Evolutionary conservation across 345 rosid species (phyloP).

Genomic region (Pistacia integerrima): DNA sequence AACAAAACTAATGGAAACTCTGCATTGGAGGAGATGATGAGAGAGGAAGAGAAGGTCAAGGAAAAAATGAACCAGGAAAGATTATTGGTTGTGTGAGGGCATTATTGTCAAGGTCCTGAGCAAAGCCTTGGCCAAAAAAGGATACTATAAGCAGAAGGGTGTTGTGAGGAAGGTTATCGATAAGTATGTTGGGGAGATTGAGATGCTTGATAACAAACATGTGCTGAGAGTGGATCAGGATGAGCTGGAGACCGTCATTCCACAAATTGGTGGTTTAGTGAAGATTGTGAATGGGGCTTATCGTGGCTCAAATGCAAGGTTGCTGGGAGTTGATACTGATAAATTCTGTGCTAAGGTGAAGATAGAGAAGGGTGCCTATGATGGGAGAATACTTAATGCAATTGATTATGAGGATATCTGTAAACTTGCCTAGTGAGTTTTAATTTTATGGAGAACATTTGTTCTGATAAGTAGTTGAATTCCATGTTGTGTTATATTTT

Average conservation of each 20-base stretch:
- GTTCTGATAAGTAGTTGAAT: not conserved
- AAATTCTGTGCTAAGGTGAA: slow-evolving; percentile 84
- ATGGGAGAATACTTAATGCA: slow-evolving; percentile 80
- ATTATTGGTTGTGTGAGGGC: slow-evolving; percentile 87
- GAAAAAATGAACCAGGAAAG: slow-evolving; percentile 80
- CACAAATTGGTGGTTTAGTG: slow-evolving; percentile 76
- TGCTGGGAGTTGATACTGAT: slow-evolving; percentile 78
- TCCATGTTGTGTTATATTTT: not conserved
- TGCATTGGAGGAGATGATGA: slow-evolving; percentile 88
- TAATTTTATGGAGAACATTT: not conserved
- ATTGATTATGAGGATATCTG: slow-evolving; percentile 91
- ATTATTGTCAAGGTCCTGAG: slow-evolving; percentile 91
- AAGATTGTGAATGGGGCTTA: slow-evolving; percentile 92
- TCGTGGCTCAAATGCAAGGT: slow-evolving; percentile 73
- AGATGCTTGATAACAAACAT: slow-evolving; percentile 83
- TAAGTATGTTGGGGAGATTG: slow-evolving; percentile 80
- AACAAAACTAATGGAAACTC: slow-evolving; percentile 39
- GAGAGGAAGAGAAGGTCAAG: slow-evolving; percentile 82
- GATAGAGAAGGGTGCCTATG: slow-evolving; percentile 92
- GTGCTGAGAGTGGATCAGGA: slow-evolving; percentile 85
- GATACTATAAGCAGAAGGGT: slow-evolving; percentile 91
- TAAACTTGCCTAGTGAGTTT: slow-evolving; percentile 58
- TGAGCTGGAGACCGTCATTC: slow-evolving; percentile 97
- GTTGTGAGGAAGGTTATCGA: slow-evolving; percentile 83
- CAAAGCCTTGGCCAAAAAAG: slow-evolving; percentile 71